These are phyloP conservation scores for Rhizomucor miehei DNA, from an alignment of 371 early-diverging fungal genomes.

Conservation along the genomic window DNA sequence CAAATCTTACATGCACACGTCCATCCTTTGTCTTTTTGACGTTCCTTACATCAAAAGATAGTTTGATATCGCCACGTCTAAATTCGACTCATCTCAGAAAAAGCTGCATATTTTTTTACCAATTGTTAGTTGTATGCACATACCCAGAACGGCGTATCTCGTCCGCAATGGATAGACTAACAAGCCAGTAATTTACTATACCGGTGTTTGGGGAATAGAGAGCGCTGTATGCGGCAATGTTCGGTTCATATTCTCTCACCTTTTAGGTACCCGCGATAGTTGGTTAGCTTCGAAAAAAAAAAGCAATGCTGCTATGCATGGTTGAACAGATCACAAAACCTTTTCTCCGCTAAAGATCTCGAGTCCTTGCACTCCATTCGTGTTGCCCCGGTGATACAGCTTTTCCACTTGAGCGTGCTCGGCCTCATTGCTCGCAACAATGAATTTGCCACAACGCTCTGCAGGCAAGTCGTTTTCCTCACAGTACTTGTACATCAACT, in stretches of 20 bases:
- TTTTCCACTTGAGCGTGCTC: conserved; percentile 42
- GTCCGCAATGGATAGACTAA: conserved; percentile 33
- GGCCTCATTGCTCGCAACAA: conserved; percentile 36
- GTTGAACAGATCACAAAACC: conserved; percentile 20
- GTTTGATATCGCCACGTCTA: conserved; percentile 47
- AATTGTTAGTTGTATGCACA: conserved; percentile 1
- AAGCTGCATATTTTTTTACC: too few species aligned
- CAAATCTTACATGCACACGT: conserved; percentile 16
- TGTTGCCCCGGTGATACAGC: conserved; percentile 36
- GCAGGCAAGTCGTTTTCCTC: conserved; percentile 43
- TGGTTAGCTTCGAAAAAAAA: not conserved
- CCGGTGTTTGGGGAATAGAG: conserved; percentile 48
- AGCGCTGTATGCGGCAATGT: conserved; percentile 43
- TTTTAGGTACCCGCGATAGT: conserved; percentile 3
- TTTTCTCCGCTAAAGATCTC: conserved; percentile 35
- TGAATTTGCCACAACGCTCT: conserved; percentile 45
- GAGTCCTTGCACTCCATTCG: conserved; percentile 45
- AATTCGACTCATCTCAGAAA: too few species aligned
- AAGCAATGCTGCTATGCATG: not conserved
- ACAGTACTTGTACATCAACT: conserved; percentile 47
- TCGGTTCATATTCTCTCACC: conserved; percentile 43
- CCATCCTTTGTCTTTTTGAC: conserved; percentile 30
- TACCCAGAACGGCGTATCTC: conserved; percentile 44
- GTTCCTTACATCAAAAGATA: conserved; percentile 38
- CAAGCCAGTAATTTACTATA: conserved; percentile 39